A percentile compares a stretch with the other conserved stretches of the same genome.
Evolutionary conservation across 1,139 yeast species (phyloP).

Genomic region (Candida labiduridarum): DNA sequence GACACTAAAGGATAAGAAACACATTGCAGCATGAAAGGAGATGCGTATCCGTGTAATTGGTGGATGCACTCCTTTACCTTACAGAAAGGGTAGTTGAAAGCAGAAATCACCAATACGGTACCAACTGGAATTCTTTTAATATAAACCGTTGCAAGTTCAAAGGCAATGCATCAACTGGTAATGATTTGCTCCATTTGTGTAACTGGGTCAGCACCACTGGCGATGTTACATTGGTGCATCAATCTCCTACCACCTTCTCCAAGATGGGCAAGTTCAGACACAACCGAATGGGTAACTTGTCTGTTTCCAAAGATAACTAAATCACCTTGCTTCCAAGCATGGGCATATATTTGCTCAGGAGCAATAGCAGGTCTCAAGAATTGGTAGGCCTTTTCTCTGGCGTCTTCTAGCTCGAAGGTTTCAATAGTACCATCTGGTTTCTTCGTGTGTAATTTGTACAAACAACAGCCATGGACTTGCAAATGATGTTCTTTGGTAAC

Average conservation of each 20-base stretch:
- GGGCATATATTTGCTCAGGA: conserved; percentile 74
- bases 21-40: too few relatives aligned
- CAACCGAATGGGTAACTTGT: conserved; percentile 89
- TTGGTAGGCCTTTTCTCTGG: conserved; percentile 67
- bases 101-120: too few relatives aligned
- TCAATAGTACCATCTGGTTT: conserved; percentile 52
- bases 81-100: too few relatives aligned
- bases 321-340: conserved; percentile 81
- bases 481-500: conserved; percentile 78
- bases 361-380: conserved; percentile 86
- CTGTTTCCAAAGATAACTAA: conserved; percentile 82
- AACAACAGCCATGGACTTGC: conserved; percentile 87
- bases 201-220: conserved; percentile 72
- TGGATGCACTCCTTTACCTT: too few relatives aligned
- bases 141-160: too few relatives aligned
- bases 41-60: too few relatives aligned
- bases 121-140: too few relatives aligned
- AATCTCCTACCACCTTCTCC: conserved; percentile 55
- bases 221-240: conserved; percentile 93
- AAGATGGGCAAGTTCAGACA: conserved; percentile 72
- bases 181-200: too few relatives aligned
- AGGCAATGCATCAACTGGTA: too few relatives aligned
- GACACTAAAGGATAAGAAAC: too few relatives aligned
- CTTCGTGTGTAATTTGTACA: conserved; percentile 62
- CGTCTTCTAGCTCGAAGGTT: conserved; percentile 62